Percentiles rank a stretch among this genome's conserved stretches.
Conservation (phyloP, 1,284 basidiomycete genomes). For the Ustilago shanxiensis region DNA sequence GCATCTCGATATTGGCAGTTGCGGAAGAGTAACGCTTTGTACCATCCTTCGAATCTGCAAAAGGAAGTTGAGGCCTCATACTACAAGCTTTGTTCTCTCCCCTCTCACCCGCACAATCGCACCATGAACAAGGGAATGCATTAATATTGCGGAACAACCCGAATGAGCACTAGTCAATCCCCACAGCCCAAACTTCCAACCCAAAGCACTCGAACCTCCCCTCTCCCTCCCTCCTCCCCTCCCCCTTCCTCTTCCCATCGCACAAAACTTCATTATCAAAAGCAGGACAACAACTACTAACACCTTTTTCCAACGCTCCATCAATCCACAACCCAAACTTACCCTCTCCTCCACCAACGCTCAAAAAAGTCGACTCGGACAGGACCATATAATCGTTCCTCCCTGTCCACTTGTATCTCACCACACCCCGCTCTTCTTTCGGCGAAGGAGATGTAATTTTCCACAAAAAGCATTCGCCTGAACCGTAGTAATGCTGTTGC, state of each 20-base stretch:
- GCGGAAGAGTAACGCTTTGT: no score
- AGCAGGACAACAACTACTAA: slow-evolving; percentile 84
- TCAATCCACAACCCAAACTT: slow-evolving; percentile 85
- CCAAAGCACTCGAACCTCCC: slow-evolving; percentile 84
- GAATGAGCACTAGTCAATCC: slow-evolving; percentile 71
- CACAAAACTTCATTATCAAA: slow-evolving; percentile 90
- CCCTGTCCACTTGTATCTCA: slow-evolving; percentile 88
- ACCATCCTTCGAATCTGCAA: no score
- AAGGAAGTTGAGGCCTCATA: no score
- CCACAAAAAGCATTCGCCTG: slow-evolving; percentile 62
- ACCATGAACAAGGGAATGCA: no score
- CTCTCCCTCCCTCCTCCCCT: slow-evolving; percentile 73
- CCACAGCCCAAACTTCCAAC: slow-evolving; percentile 83
- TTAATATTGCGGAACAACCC: no score
- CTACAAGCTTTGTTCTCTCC: no score
- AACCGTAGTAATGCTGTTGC: slow-evolving; percentile 65
- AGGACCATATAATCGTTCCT: slow-evolving; percentile 90
- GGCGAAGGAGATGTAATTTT: slow-evolving; percentile 69
- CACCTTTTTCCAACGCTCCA: slow-evolving; percentile 82
- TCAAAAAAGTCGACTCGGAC: slow-evolving; percentile 74
- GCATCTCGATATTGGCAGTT: no score
- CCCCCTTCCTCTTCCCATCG: slow-evolving; percentile 32
- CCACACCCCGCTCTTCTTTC: slow-evolving; percentile 49
- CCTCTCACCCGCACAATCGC: no score
- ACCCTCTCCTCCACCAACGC: slow-evolving; percentile 65